Evolutionary conservation across 352 stramenopile species (phyloP).

Genomic region (Halophytophthora batemanensis): DNA sequence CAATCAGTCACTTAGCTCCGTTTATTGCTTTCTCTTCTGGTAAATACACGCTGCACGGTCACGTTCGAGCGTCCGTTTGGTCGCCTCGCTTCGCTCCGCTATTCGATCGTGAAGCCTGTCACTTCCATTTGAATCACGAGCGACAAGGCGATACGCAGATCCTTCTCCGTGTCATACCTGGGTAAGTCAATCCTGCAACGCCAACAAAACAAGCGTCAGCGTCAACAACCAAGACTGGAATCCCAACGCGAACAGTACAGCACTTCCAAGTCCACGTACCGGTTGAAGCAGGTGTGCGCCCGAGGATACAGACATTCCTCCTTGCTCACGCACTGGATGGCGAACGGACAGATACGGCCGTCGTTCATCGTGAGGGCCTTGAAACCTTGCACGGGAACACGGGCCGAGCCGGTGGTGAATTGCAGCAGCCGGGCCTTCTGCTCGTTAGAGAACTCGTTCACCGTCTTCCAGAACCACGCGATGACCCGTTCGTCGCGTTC

Average conservation of each 20-base stretch:
- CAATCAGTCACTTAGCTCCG: too few relatives aligned
- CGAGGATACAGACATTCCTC: conserved; percentile 81
- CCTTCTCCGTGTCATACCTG: conserved; percentile 71
- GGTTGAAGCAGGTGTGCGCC: conserved; percentile 86
- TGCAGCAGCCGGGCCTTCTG: conserved; percentile 96
- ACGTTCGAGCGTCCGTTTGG: too few relatives aligned
- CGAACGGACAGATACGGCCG: conserved; percentile 83
- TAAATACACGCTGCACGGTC: too few relatives aligned
- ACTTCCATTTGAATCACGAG: conserved; percentile 88
- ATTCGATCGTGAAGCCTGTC: conserved; percentile 85
- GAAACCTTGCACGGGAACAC: conserved; percentile 89
- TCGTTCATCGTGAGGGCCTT: conserved; percentile 89
- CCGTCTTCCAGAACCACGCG: conserved; percentile 97
- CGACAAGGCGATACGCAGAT: conserved; percentile 72
- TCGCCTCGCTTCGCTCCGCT: conserved; percentile 10
- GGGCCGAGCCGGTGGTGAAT: conserved; percentile 96
- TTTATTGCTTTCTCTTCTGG: too few relatives aligned
- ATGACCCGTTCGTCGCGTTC: conserved; percentile 89
- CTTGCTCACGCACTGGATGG: conserved; percentile 80
- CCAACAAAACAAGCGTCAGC: conserved; percentile 10
- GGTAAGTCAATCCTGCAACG: conserved; percentile 66
- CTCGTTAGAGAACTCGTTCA: conserved; percentile 92
- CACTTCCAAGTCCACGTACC: conserved; percentile 34
- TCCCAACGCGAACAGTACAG: neutral
- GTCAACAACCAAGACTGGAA: neutral